Base-by-base conservation (phyloP, 768 basidiomycete species). In the Macrolepiota albuminosa region DNA sequence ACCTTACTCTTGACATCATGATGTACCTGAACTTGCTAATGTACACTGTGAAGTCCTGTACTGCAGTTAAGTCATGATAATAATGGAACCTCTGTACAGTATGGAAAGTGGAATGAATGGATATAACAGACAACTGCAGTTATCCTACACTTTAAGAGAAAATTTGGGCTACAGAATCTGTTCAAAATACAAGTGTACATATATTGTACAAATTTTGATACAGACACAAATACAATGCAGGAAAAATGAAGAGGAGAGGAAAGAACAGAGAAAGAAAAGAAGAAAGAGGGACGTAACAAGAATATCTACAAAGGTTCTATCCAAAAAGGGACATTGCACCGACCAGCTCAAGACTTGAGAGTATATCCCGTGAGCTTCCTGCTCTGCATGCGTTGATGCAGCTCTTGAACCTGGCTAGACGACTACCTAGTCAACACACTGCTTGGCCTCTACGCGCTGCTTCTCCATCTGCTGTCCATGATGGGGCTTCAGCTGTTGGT, bases 351-450 rank as follows among this genome's bases (percentile, higher is more conserved):
- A 48, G 34, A 54, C 31, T 34, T 53, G n/a, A 59, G 34, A 26
- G 59, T 56, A 29, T 56, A 59, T 13, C 62, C 58, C 3, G 62
- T 56, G 8, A 61, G 40, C 46, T 59, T 61, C 29, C 61, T 62
- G 21, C 66, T 62, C 60, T 56, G 18, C 64, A 70, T 49, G 14
- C 68, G 61, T 45, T 70, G 71, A 11, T 61, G 47, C 58, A 69
- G 68, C 63, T 77, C 75, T 18, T 71, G 69, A 16, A 77, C 66
- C 66, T 75, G 73, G 42, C 64, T 66, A 0, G 71, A 67, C n/a
- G n/a, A n/a, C n/a, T n/a, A n/a, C n/a, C n/a, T n/a, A n/a, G n/a
- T n/a, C n/a, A n/a, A n/a, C n/a, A n/a, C n/a, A n/a, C n/a, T n/a
- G 10, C 64, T 66, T 52, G 3, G 62, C 54, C 37, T 57, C 59